phyloP scores from a whole-genome alignment of 1,284 basidiomycete genomes.

The Naganishia cerealis region DNA sequence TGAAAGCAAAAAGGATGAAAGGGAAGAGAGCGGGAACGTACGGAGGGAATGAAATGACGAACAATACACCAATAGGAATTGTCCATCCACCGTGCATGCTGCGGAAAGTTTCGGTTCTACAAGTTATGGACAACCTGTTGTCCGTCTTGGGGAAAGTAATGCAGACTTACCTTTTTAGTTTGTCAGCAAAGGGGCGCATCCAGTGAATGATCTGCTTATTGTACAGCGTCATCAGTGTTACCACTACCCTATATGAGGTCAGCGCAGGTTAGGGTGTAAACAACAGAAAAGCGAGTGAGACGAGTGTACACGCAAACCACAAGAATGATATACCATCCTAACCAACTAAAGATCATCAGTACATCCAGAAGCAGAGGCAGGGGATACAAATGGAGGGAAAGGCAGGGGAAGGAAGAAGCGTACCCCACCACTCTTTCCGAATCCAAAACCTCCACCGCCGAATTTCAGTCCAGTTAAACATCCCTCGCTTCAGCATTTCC shows the following conservation, averaged over 20 bases:
- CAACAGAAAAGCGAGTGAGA: neutral
- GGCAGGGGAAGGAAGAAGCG: conserved; percentile 41
- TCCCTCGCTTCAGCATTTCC: conserved; percentile 49
- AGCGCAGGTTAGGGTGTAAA: conserved; percentile 39
- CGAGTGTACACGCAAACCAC: conserved; percentile 58
- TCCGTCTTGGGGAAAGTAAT: neutral
- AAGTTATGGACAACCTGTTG: neutral
- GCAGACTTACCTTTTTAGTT: conserved; percentile 63
- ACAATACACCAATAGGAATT: conserved; percentile 76
- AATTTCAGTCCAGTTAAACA: conserved; percentile 58
- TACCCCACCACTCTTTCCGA: conserved; percentile 59
- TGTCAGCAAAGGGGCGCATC: conserved; percentile 65
- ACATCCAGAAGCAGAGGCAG: neutral
- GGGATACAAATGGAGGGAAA: too few relatives aligned
- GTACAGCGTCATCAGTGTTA: conserved; percentile 65
- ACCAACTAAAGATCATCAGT: neutral
- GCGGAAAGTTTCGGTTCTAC: neutral
- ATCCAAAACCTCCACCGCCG: conserved; percentile 59
- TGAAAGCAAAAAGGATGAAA: conserved; percentile 17
- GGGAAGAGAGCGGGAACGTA: conserved; percentile 51
- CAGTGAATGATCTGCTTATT: conserved; percentile 66
- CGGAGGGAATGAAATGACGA: conserved; percentile 74
- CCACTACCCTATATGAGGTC: conserved; percentile 54
- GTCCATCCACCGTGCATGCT: conserved; percentile 66
- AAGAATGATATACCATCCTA: conserved; percentile 32